Evolutionary conservation across 208 protist genomes (phyloP).

Genomic region (Crithidia fasciculata): DNA sequence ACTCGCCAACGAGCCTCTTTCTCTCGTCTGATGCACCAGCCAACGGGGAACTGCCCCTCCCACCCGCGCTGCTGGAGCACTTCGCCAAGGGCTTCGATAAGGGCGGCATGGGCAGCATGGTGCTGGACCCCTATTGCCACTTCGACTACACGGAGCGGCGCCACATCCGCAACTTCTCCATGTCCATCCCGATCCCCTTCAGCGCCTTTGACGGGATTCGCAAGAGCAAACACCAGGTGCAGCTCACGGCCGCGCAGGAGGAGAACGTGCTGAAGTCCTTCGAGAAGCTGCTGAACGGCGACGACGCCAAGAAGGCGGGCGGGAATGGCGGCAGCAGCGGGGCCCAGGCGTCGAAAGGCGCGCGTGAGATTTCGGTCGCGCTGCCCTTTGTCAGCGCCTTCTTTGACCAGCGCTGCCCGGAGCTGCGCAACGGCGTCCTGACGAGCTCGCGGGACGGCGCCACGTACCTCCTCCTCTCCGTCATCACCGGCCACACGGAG

Average conservation of each 20-base stretch:
- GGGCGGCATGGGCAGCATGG: slow-evolving; percentile 34
- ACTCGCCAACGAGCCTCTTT: slow-evolving; percentile 31
- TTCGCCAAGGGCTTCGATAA: slow-evolving; percentile 30
- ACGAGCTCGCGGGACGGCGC: slow-evolving; percentile 57
- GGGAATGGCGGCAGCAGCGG: slow-evolving; percentile 4
- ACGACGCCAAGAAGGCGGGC: slow-evolving; percentile 25
- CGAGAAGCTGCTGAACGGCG: slow-evolving; percentile 53
- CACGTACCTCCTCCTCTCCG: slow-evolving; percentile 80
- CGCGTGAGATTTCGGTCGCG: slow-evolving; percentile 60
- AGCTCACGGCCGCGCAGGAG: slow-evolving; percentile 59
- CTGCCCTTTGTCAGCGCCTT: slow-evolving; percentile 81
- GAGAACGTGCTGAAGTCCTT: slow-evolving; percentile 71
- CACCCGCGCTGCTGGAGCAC: slow-evolving; percentile 30
- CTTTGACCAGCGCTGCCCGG: slow-evolving; percentile 73
- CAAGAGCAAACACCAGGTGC: slow-evolving; percentile 50
- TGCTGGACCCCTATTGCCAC: slow-evolving; percentile 31
- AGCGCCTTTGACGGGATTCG: slow-evolving; percentile 76
- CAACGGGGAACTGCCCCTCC: slow-evolving; percentile 25
- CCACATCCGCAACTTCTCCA: slow-evolving; percentile 78
- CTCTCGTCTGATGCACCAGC: slow-evolving; percentile 27
- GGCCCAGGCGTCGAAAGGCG: slow-evolving; percentile 22
- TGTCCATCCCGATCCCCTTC: slow-evolving; percentile 76
- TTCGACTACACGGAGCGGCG: slow-evolving; percentile 47
- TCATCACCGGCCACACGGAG: slow-evolving; percentile 74
- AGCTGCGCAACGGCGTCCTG: slow-evolving; percentile 43